Percentiles rank a stretch among this genome's conserved stretches.
Evolutionary conservation across 2,329 filamentous ascomycete genomes (phyloP).

Genomic region (Trichoderma sp.): DNA sequence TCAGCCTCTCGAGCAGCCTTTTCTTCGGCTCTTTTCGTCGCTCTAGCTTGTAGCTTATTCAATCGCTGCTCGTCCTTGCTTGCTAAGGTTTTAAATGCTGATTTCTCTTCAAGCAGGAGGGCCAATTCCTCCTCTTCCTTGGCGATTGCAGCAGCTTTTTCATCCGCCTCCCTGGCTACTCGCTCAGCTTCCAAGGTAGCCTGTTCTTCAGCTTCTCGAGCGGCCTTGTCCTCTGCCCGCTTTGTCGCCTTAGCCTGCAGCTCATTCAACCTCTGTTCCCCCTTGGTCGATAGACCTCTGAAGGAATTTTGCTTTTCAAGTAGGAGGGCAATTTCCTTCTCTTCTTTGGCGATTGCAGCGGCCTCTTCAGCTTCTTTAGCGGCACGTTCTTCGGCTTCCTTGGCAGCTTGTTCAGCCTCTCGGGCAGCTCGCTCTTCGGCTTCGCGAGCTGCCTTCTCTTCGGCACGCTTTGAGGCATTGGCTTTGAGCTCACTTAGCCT

Average conservation of each 20-base stretch:
- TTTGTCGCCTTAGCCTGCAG: neutral
- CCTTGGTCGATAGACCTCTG: neutral
- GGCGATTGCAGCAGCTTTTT: neutral
- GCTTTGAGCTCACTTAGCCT: constrained; percentile 44
- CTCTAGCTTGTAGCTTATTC: neutral
- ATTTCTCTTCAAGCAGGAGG: constrained; percentile 50
- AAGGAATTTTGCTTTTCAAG: neutral
- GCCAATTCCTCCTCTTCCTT: constrained; percentile 44
- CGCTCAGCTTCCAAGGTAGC: constrained; percentile 15
- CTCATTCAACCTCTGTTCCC: neutral
- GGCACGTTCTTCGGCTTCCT: constrained; percentile 39
- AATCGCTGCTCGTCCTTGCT: constrained; percentile 2
- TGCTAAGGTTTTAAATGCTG: constrained; percentile 35
- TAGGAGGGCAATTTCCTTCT: neutral
- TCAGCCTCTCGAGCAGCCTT: constrained; percentile 33
- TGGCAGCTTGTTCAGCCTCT: no score
- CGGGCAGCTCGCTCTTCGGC: no score
- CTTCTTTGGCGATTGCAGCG: neutral
- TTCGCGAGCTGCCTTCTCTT: no score
- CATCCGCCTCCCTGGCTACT: constrained; percentile 11
- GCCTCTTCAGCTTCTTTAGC: constrained; percentile 31
- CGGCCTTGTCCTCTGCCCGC: constrained; percentile 3
- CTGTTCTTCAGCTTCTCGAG: constrained; percentile 23
- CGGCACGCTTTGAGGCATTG: constrained; percentile 36
- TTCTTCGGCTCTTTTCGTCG: constrained; percentile 18